Conservation (phyloP, 169 alveolate species). For the Plasmodium cynomolgi region DNA sequence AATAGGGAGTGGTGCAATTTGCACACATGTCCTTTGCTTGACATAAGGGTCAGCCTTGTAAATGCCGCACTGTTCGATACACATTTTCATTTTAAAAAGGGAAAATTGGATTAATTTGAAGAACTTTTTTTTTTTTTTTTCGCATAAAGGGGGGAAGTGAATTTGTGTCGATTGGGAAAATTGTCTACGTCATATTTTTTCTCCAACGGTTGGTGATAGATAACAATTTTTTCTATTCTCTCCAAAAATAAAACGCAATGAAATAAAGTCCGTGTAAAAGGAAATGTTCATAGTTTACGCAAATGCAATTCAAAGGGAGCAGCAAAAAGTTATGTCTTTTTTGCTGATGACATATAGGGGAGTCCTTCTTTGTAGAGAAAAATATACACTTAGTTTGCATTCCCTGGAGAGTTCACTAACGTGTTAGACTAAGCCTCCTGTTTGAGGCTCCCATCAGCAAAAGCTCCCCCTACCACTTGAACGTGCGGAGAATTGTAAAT, state of each 20-base stretch:
- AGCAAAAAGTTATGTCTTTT: not conserved
- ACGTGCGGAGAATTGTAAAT: not conserved
- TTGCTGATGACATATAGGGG: not conserved
- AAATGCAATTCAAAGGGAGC: not conserved
- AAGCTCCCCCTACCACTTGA: not conserved
- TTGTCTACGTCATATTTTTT: not conserved
- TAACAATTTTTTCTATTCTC: not conserved
- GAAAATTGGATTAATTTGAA: not conserved
- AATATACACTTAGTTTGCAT: not conserved
- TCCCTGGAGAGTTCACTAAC: not conserved
- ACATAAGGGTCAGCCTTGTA: not conserved
- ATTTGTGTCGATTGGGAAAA: not conserved
- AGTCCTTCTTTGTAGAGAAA: not conserved
- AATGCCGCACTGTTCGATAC: not conserved
- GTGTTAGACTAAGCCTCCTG: not conserved
- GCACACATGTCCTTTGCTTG: not conserved
- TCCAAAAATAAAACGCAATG: not conserved
- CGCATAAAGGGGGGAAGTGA: not conserved
- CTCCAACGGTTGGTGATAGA: not conserved
- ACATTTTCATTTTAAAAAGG: not conserved
- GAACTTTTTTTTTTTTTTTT: not conserved
- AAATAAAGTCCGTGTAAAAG: not conserved
- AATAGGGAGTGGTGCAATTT: not conserved
- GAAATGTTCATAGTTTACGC: not conserved
- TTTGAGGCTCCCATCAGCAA: not conserved